Evolutionary conservation across 768 basidiomycete genomes (phyloP).

Genomic region (Collybia nuda): DNA sequence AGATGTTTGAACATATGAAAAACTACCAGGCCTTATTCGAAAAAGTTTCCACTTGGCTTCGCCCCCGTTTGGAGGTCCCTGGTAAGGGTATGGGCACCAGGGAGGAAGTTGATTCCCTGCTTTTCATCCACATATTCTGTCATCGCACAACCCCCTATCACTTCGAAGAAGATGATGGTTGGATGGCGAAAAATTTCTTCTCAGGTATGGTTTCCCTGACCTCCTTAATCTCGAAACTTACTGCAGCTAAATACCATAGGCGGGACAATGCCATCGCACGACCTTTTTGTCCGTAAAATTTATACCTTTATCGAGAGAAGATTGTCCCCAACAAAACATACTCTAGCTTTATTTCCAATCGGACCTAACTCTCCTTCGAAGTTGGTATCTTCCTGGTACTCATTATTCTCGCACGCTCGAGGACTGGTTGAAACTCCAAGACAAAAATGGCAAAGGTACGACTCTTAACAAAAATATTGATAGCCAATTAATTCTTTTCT

Average conservation of each 20-base stretch:
- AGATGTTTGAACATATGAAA: slow-evolving; percentile 82
- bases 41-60: slow-evolving; percentile 67
- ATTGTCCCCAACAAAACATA: too few relatives aligned
- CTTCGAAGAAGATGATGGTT: slow-evolving; percentile 66
- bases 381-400: slow-evolving; percentile 62
- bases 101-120: slow-evolving; percentile 40
- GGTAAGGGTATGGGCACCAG: slow-evolving; percentile 11
- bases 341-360: slow-evolving; percentile 60
- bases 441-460: slow-evolving; percentile 44
- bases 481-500: background rate
- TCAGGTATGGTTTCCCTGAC: slow-evolving; percentile 35
- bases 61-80: slow-evolving; percentile 29
- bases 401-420: slow-evolving; percentile 68
- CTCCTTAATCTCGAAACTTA: background rate
- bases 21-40: slow-evolving; percentile 62
- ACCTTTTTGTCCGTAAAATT: slow-evolving; percentile 43
- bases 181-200: slow-evolving; percentile 78
- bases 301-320: background rate
- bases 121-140: slow-evolving; percentile 75
- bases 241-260: slow-evolving; percentile 27
- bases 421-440: slow-evolving; percentile 63
- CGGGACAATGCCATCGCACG: slow-evolving; percentile 73
- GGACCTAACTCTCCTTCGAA: slow-evolving; percentile 55
- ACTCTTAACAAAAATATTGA: background rate
- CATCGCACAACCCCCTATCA: slow-evolving; percentile 65